Percentiles rank a stretch among this genome's conserved stretches.
phyloP scores from a whole-genome alignment of 306 rosid species.

The Trifolium repens region DNA sequence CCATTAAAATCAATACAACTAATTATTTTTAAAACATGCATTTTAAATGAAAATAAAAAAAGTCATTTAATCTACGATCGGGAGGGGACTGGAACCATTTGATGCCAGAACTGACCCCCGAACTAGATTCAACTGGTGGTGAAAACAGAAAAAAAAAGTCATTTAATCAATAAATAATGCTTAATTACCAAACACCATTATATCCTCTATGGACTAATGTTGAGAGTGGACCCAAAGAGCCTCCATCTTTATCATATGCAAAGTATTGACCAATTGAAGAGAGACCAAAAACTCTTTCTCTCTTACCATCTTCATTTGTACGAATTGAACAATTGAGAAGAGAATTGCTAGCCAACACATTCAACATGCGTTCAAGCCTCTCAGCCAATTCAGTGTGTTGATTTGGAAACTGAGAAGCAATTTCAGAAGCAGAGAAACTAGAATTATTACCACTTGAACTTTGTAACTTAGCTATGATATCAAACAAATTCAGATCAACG shows the following conservation, averaged over 20 bases:
- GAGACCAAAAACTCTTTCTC: conserved; percentile 33
- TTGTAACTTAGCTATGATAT: conserved; percentile 37
- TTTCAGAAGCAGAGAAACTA: conserved; percentile 25
- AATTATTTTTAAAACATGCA: no score
- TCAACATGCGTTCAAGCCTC: conserved; percentile 33
- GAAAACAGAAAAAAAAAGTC: no score
- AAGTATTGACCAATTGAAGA: conserved; percentile 22
- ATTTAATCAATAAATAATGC: neutral
- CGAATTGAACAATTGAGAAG: conserved; percentile 37
- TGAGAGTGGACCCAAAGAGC: conserved; percentile 28
- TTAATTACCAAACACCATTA: conserved; percentile 26
- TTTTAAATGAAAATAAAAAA: no score
- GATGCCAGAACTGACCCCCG: no score
- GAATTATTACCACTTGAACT: neutral
- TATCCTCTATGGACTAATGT: neutral
- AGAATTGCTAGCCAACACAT: conserved; percentile 16
- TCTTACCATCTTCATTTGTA: conserved; percentile 27
- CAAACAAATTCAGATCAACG: conserved; percentile 41
- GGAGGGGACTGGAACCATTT: no score
- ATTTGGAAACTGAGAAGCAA: conserved; percentile 37
- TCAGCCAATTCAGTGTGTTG: conserved; percentile 12
- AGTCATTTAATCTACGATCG: no score
- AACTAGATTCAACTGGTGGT: no score
- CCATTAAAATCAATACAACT: no score
- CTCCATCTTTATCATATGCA: neutral